phyloP scores from a whole-genome alignment of 2,329 filamentous ascomycete species.

The Aspergillus fructus region DNA sequence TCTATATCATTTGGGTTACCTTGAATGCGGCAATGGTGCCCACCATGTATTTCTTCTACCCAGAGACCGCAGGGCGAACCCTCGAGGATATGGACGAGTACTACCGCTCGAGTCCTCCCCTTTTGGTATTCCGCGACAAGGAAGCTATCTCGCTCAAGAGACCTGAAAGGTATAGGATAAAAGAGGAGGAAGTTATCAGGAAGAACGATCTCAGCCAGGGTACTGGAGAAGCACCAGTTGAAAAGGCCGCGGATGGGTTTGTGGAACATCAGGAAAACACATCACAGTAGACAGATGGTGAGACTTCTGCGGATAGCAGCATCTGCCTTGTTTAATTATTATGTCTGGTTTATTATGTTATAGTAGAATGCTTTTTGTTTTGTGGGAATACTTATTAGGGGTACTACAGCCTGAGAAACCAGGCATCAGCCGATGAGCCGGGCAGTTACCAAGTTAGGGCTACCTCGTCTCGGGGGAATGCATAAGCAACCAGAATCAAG shows the following conservation, averaged over 20 bases:
- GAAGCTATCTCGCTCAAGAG: constrained; percentile 8
- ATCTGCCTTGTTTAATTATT: too few species aligned
- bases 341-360: too few species aligned
- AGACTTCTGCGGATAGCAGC: too few species aligned
- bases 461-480: too few species aligned
- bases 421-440: too few species aligned
- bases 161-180: constrained; percentile 3
- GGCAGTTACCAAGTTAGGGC: too few species aligned
- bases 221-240: background rate
- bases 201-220: background rate
- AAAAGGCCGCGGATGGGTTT: background rate
- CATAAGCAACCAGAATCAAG: too few species aligned
- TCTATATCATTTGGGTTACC: constrained; percentile 32
- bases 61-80: constrained; percentile 30
- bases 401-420: too few species aligned
- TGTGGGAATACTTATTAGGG: too few species aligned
- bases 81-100: constrained; percentile 34
- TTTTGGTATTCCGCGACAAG: constrained; percentile 4
- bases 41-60: constrained; percentile 32
- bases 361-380: too few species aligned
- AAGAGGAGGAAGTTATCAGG: constrained; percentile 4
- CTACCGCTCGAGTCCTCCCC: constrained; percentile 23
- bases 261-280: background rate
- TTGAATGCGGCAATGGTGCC: constrained; percentile 28
- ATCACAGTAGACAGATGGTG: background rate